Evolutionary conservation across 306 rosid genomes (phyloP).

Genomic region (Vigna unguiculata): DNA sequence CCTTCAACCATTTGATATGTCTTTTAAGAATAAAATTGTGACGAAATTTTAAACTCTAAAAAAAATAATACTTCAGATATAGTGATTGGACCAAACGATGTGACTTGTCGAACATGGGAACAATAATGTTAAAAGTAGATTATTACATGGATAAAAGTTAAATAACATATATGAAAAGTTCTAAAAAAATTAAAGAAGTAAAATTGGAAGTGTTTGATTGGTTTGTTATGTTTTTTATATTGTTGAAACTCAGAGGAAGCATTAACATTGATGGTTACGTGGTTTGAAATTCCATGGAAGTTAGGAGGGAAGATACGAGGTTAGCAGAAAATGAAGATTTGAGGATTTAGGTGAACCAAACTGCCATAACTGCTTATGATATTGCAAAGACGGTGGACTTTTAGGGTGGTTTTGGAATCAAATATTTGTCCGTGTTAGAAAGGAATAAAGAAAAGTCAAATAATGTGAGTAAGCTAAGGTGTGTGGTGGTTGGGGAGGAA

Average conservation of each 20-base stretch:
- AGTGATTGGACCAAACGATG: too few relatives aligned
- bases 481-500: slow-evolving; percentile 38
- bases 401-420: slow-evolving; percentile 47
- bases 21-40: too few relatives aligned
- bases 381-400: slow-evolving; percentile 51
- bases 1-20: too few relatives aligned
- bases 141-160: too few relatives aligned
- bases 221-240: too few relatives aligned
- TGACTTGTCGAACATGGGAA: too few relatives aligned
- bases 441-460: slow-evolving; percentile 49
- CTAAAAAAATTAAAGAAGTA: too few relatives aligned
- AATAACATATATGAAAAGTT: too few relatives aligned
- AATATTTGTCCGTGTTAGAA: slow-evolving; percentile 47
- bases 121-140: too few relatives aligned
- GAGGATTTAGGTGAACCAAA: slow-evolving; percentile 49
- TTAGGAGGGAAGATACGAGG: slow-evolving; percentile 23
- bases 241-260: background rate
- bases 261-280: slow-evolving; percentile 17
- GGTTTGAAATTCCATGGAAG: slow-evolving; percentile 27
- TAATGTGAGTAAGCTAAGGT: slow-evolving; percentile 51
- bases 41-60: too few relatives aligned
- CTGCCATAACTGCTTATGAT: slow-evolving; percentile 46
- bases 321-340: slow-evolving; percentile 34
- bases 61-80: too few relatives aligned
- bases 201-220: too few relatives aligned